Conservation (phyloP, 31 red algal genomes). For the Odonthalia washingtoniensis region DNA sequence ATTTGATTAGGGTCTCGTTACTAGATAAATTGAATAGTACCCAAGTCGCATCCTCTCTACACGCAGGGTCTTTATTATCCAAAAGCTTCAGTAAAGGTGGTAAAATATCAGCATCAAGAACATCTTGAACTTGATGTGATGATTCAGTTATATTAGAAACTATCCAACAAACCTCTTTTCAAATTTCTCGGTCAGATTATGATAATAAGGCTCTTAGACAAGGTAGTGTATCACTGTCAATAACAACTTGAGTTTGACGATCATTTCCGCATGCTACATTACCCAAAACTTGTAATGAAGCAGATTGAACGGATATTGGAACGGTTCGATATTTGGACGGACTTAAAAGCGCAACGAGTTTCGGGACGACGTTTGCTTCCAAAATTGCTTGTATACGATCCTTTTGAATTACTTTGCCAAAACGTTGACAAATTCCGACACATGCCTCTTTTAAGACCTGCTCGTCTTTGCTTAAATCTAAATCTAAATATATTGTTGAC, state of each 20-base stretch:
- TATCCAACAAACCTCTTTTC: slow-evolving; percentile 99
- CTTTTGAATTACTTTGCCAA: slow-evolving; percentile 98
- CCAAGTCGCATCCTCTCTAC: too few relatives aligned
- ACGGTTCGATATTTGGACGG: too few relatives aligned
- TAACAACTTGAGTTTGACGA: slow-evolving; percentile 98
- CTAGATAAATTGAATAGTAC: too few relatives aligned
- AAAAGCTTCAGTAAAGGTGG: slow-evolving; percentile 82
- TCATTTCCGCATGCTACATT: slow-evolving; percentile 99
- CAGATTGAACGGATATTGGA: too few relatives aligned
- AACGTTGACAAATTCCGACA: slow-evolving; percentile 91
- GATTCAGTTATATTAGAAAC: slow-evolving; percentile 99
- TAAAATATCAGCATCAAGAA: slow-evolving; percentile 93
- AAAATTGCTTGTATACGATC: slow-evolving; percentile 98
- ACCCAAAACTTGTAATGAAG: slow-evolving; percentile 95
- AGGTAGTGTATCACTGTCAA: slow-evolving; percentile 94
- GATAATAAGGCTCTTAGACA: slow-evolving; percentile 84
- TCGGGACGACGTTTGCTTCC: too few relatives aligned
- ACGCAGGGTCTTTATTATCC: slow-evolving; percentile 86
- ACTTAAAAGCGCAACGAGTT: too few relatives aligned
- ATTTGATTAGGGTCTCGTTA: too few relatives aligned
- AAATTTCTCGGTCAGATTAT: slow-evolving; percentile 83
- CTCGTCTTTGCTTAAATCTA: slow-evolving; percentile 73
- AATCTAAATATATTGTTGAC: slow-evolving; percentile 48
- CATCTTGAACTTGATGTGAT: slow-evolving; percentile 95
- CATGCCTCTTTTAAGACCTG: slow-evolving; percentile 89